Percentiles rank a stretch among this genome's conserved stretches.
phyloP scores from a whole-genome alignment of 2,329 filamentous ascomycete genomes.

The Fusarium sarcochroum region DNA sequence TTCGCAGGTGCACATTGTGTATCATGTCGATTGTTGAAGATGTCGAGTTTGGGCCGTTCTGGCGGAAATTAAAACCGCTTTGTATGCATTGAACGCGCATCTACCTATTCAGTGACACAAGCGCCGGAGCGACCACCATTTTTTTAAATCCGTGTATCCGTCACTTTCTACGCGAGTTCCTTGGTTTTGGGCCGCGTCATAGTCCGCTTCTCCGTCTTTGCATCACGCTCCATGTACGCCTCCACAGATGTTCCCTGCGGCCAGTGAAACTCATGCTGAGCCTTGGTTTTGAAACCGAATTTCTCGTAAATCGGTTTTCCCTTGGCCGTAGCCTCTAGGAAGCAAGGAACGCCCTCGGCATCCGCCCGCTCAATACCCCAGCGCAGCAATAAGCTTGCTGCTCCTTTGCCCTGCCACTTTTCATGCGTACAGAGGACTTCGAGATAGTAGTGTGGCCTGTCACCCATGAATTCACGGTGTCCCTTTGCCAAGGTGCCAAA shows the following conservation, averaged over 20 bases:
- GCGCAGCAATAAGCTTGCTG: constrained; percentile 58
- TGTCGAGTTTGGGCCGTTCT: not conserved
- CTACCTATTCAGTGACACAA: constrained; percentile 31
- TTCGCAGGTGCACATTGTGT: constrained; percentile 43
- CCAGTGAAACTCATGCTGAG: constrained; percentile 52
- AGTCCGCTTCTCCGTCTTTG: constrained; percentile 23
- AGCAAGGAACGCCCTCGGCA: constrained; percentile 58
- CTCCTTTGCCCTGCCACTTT: constrained; percentile 62
- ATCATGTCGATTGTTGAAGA: constrained; percentile 21
- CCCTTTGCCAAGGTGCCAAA: constrained; percentile 55
- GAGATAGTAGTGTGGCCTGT: constrained; percentile 63
- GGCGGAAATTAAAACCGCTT: not conserved
- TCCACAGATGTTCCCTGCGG: constrained; percentile 53
- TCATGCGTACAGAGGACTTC: constrained; percentile 62
- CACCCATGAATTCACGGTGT: constrained; percentile 57
- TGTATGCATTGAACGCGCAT: not conserved
- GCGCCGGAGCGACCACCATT: constrained; percentile 9
- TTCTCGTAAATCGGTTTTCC: constrained; percentile 63
- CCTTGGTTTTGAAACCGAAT: constrained; percentile 61
- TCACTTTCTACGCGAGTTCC: constrained; percentile 13
- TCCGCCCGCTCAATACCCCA: constrained; percentile 65
- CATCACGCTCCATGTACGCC: constrained; percentile 55
- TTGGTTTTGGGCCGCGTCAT: constrained; percentile 24
- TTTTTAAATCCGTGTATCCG: not conserved
- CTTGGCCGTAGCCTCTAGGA: constrained; percentile 65